These are phyloP conservation scores for Microbotryum scabiosae DNA, from an alignment of 1,284 basidiomycete genomes.

Conservation along the genomic window DNA sequence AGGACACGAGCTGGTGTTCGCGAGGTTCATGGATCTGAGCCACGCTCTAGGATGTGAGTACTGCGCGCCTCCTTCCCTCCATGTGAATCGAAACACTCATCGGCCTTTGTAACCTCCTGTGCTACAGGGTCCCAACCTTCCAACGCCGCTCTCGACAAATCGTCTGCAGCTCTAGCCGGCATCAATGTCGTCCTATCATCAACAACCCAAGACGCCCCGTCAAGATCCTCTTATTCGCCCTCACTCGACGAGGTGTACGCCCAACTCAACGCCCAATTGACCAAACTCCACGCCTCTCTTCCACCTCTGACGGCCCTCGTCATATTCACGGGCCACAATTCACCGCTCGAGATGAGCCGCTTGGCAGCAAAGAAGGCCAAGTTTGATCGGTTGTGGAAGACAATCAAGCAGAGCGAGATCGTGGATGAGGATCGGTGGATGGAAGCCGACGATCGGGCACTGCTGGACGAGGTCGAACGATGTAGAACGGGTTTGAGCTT, in stretches of 20 bases:
- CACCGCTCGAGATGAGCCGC: slow-evolving; percentile 66
- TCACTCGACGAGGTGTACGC: slow-evolving; percentile 16
- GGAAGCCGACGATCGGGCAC: slow-evolving; percentile 59
- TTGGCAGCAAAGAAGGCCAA: slow-evolving; percentile 58
- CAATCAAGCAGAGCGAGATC: slow-evolving; percentile 38
- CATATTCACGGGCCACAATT: slow-evolving; percentile 75
- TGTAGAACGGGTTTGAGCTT: slow-evolving; percentile 74
- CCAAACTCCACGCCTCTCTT: slow-evolving; percentile 55
- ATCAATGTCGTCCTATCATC: not conserved
- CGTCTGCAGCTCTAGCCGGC: slow-evolving; percentile 4
- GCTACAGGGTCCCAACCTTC: slow-evolving; percentile 28
- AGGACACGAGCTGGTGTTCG: slow-evolving; percentile 70
- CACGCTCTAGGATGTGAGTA: slow-evolving; percentile 65
- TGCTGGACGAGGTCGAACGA: slow-evolving; percentile 68
- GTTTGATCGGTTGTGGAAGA: slow-evolving; percentile 62
- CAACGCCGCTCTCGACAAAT: slow-evolving; percentile 13
- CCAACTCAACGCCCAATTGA: slow-evolving; percentile 55
- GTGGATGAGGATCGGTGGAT: slow-evolving; percentile 56
- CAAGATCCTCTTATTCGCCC: not conserved
- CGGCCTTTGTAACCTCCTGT: not conserved
- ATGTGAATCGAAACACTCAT: not conserved
- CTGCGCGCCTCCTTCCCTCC: not conserved
- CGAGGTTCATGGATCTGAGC: slow-evolving; percentile 65
- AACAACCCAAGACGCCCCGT: not conserved
- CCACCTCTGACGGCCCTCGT: slow-evolving; percentile 70